A percentile compares a stretch with the other conserved stretches of the same genome.
Conservation (phyloP, 768 basidiomycete species). For the Multifurca ochricompacta region DNA sequence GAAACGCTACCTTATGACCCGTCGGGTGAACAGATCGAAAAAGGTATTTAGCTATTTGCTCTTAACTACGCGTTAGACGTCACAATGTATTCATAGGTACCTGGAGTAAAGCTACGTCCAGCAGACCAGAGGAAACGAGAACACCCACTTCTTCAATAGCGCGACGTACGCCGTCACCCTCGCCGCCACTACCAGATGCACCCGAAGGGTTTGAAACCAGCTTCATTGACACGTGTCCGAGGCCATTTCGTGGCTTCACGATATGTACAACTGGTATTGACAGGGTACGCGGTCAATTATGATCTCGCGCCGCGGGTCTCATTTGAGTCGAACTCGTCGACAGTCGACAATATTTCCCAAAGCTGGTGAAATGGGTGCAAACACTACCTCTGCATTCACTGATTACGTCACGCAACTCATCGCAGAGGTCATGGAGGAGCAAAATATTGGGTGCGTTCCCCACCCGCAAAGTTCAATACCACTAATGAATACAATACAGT, state of each 20-base stretch:
- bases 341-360: slow-evolving; percentile 68
- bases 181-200: slow-evolving; percentile 34
- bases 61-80: neutral
- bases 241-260: slow-evolving; percentile 58
- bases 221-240: slow-evolving; percentile 35
- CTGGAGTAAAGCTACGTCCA: slow-evolving; percentile 75
- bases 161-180: slow-evolving; percentile 25
- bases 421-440: slow-evolving; percentile 71
- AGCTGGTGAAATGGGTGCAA: slow-evolving; percentile 76
- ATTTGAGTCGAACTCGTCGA: neutral
- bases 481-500: slow-evolving; percentile 37
- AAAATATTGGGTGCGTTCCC: slow-evolving; percentile 62
- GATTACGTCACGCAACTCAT: slow-evolving; percentile 85
- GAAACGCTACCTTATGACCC: slow-evolving; percentile 15
- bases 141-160: slow-evolving; percentile 24
- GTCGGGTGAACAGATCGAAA: slow-evolving; percentile 58
- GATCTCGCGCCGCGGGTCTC: neutral
- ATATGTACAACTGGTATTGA: slow-evolving; percentile 77
- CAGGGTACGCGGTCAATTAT: slow-evolving; percentile 45
- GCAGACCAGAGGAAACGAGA: slow-evolving; percentile 31
- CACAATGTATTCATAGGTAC: slow-evolving; percentile 42
- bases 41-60: slow-evolving; percentile 38
- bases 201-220: slow-evolving; percentile 17
- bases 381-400: slow-evolving; percentile 62
- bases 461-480: neutral